Evolutionary conservation across 768 basidiomycete species (phyloP).

Genomic region (Kwoniella mangroviensis): DNA sequence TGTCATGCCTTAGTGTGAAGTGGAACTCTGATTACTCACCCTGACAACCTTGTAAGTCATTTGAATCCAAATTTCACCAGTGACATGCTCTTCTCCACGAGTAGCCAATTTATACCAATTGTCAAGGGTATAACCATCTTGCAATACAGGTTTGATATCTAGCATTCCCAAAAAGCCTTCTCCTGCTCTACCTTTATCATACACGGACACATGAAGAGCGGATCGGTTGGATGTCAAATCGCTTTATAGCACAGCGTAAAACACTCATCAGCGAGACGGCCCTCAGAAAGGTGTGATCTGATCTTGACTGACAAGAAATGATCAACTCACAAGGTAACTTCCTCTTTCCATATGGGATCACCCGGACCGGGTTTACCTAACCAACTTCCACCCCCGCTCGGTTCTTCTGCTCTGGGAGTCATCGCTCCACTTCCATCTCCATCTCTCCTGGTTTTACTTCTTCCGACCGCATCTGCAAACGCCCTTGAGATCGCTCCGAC

Average conservation of each 20-base stretch:
- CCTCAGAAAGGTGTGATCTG: neutral
- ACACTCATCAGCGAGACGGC: neutral
- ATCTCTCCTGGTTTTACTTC: constrained; percentile 41
- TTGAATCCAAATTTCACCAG: constrained; percentile 92
- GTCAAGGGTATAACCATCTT: constrained; percentile 94
- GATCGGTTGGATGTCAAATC: constrained; percentile 91
- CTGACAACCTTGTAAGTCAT: constrained; percentile 90
- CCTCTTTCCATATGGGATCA: constrained; percentile 99
- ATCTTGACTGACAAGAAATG: neutral
- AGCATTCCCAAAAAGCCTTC: constrained; percentile 88
- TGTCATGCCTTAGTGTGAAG: constrained; percentile 57
- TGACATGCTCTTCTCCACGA: constrained; percentile 69
- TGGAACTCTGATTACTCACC: constrained; percentile 78
- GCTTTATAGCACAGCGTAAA: constrained; percentile 62
- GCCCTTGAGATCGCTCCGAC: constrained; percentile 55
- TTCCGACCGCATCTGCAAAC: constrained; percentile 56
- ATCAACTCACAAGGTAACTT: constrained; percentile 90
- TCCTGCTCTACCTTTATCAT: constrained; percentile 79
- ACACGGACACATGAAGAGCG: constrained; percentile 82
- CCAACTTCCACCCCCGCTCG: constrained; percentile 38
- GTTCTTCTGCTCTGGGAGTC: constrained; percentile 48
- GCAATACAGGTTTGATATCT: constrained; percentile 85
- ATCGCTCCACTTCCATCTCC: constrained; percentile 41
- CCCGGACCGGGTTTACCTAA: constrained; percentile 57
- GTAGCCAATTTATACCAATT: constrained; percentile 70